Evolutionary conservation across 805 yeast genomes (phyloP), one percentile per base, ranked within the genome.

Genomic region (Saturnispora diversa): DNA sequence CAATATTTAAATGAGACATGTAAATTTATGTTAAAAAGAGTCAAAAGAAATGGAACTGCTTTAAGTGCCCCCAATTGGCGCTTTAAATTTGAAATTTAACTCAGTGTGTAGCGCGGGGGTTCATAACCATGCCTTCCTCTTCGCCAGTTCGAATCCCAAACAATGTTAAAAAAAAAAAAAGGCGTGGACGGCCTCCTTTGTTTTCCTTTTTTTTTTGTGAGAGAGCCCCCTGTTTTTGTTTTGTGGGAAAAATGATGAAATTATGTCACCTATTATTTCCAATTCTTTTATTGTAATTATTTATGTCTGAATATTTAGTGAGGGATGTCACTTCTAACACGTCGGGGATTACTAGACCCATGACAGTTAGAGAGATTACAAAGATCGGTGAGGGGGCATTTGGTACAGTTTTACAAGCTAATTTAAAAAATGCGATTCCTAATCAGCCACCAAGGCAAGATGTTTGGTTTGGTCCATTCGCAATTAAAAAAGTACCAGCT

Each of bases 341-440:
- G 40, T 69, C 80, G 2, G 70, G 71, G 33, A 57, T 61, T 11
- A 62, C 72, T 6, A 66, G 68, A 50, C 74, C 77, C 39, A 83
- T 83, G 90, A 63, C 75, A 26, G 72, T 84, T 17, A 74, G 70
- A 49, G 90, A 84, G 53, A 75, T 78, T 55, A 77, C 78, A 44
- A 75, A 77, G 52, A 80, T 84, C 38, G 94, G 94, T 9, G 85
- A 83, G 59, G 94, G 94, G 31, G 92, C 92, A 5, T 84, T 84
- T 54, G 94, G 94, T 28, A 81, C 85, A 2, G 94, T 84, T 8
- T 79, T 80, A 11, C 87, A 82, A 55, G 90, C 92, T 1, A 74
- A 75, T 47, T 63, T 57, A 50, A 53, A 47, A 44, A 51, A 50
- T 44, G 58, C 58, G 12, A 39, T 42, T n/a, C 31, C 47, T 13